Percentiles rank a stretch among this genome's conserved stretches.
Conservation (phyloP, 148 eudicot species). For the Tetragonia tetragonoides region DNA sequence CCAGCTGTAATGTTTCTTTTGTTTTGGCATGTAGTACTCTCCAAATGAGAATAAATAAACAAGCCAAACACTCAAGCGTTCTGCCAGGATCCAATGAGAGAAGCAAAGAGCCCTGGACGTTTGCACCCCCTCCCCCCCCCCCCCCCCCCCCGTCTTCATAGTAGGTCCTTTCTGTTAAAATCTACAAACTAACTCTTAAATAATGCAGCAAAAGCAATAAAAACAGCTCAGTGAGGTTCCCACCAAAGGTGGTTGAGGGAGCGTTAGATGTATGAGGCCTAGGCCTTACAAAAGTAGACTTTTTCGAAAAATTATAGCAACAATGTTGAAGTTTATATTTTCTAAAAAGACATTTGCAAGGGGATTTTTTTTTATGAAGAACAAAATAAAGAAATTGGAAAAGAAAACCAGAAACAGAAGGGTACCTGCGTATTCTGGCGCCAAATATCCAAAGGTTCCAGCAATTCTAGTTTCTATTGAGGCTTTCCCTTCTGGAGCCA, state of each 20-base stretch:
- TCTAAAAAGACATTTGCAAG: too few relatives aligned
- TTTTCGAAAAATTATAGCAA: neutral
- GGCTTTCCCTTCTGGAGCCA: constrained; percentile 92
- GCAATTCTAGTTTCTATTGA: constrained; percentile 88
- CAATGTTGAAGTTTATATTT: neutral
- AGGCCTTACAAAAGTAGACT: neutral
- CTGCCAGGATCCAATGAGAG: too few relatives aligned
- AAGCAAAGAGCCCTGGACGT: too few relatives aligned
- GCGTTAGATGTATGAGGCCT: neutral
- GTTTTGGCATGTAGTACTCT: neutral
- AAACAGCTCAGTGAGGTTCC: neutral
- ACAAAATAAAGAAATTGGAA: neutral
- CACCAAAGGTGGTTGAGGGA: neutral
- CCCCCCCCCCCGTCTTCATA: neutral
- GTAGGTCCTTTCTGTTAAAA: neutral
- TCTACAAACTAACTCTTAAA: neutral
- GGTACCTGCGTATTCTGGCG: constrained; percentile 96
- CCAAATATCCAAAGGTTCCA: constrained; percentile 91
- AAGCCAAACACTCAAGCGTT: too few relatives aligned
- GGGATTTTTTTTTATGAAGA: neutral
- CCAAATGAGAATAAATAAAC: neutral
- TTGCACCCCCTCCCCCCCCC: too few relatives aligned
- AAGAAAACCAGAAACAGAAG: neutral
- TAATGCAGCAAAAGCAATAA: neutral
- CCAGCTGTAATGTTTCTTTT: neutral